Percentiles rank a stretch among this genome's conserved stretches.
Evolutionary conservation across 2,329 filamentous ascomycete species (phyloP).

Genomic region (Lecanicillium sp.): DNA sequence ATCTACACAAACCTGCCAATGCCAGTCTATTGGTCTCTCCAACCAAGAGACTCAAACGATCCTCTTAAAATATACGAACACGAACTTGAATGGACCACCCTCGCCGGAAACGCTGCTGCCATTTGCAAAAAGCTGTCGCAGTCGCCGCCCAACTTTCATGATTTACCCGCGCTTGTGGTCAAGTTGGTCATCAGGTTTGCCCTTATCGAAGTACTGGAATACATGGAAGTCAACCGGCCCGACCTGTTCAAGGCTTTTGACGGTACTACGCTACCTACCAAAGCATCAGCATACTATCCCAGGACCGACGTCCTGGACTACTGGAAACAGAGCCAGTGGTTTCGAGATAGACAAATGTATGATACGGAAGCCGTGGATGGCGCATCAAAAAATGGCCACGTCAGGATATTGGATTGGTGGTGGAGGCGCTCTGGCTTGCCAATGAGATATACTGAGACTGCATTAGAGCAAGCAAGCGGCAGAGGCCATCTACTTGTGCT

Average conservation of each 20-base stretch:
- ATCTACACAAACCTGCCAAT: constrained; percentile 71
- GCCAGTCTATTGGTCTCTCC: constrained; percentile 59
- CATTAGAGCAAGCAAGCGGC: constrained; percentile 78
- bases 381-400: constrained; percentile 76
- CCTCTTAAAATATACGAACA: constrained; percentile 64
- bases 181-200: constrained; percentile 90
- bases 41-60: constrained; percentile 51
- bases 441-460: constrained; percentile 77
- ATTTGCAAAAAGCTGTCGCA: constrained; percentile 67
- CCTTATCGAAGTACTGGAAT: constrained; percentile 68
- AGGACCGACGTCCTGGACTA: constrained; percentile 80
- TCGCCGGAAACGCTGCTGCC: constrained; percentile 60
- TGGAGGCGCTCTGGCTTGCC: constrained; percentile 66
- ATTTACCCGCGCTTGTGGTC: constrained; percentile 72
- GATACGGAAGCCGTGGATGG: constrained; percentile 77
- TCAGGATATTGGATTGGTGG: constrained; percentile 89
- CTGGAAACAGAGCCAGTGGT: constrained; percentile 78
- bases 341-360: constrained; percentile 74
- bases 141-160: constrained; percentile 59
- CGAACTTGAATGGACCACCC: constrained; percentile 76
- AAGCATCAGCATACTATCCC: constrained; percentile 80
- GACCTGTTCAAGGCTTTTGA: constrained; percentile 83
- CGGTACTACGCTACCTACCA: constrained; percentile 76
- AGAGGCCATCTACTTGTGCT: constrained; percentile 80
- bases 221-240: constrained; percentile 50